Percentiles rank a stretch among this genome's conserved stretches.
phyloP scores from a whole-genome alignment of 2,329 filamentous ascomycete genomes.

The Pyricularia sp. region DNA sequence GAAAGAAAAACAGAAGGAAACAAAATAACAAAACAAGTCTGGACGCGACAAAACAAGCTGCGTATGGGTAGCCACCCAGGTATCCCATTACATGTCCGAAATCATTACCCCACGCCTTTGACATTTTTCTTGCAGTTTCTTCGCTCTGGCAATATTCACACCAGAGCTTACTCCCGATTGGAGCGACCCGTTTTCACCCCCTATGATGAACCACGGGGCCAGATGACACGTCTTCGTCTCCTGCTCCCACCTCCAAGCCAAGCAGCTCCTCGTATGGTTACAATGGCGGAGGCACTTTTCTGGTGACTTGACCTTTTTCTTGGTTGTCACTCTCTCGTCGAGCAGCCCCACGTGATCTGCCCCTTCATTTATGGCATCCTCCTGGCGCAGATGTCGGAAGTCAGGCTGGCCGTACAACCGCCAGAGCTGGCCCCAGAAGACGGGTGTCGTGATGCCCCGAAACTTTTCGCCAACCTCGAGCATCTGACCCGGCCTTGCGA shows the following conservation, averaged over 20 bases:
- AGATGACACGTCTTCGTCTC: constrained; percentile 25
- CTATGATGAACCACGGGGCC: constrained; percentile 37
- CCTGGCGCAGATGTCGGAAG: constrained; percentile 21
- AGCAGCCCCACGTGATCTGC: constrained; percentile 35
- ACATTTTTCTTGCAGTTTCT: not conserved
- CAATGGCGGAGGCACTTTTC: constrained; percentile 23
- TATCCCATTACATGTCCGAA: not conserved
- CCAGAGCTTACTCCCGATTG: constrained; percentile 21
- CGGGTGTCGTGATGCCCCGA: constrained; percentile 21
- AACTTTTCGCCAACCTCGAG: constrained; percentile 28
- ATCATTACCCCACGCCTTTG: not conserved
- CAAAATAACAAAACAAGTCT: not conserved
- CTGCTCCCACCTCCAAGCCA: constrained; percentile 39
- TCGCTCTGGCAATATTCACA: constrained; percentile 17
- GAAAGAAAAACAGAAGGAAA: not conserved
- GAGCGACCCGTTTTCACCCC: constrained; percentile 16
- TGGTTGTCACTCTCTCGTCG: constrained; percentile 29
- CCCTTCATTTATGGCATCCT: constrained; percentile 21
- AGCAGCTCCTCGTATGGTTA: constrained; percentile 19
- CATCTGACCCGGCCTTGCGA: constrained; percentile 33
- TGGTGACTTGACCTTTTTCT: constrained; percentile 20
- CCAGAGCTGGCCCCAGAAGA: constrained; percentile 39
- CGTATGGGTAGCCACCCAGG: not conserved
- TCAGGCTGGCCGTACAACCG: constrained; percentile 30
- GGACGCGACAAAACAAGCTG: not conserved